Conservation (phyloP, 2,329 filamentous ascomycete species). For the Alternaria sp. region DNA sequence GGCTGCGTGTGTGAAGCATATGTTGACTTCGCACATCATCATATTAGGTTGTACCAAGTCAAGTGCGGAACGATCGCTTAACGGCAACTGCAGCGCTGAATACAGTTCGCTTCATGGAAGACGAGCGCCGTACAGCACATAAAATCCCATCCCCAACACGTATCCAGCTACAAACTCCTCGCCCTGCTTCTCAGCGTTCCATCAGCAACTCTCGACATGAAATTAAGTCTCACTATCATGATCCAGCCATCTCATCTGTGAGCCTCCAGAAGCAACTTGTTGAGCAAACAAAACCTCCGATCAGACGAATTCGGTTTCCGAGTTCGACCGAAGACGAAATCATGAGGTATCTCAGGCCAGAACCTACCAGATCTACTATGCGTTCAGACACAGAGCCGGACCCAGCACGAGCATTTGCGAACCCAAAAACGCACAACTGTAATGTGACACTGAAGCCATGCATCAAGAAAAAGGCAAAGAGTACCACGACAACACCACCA, state of each 20-base stretch:
- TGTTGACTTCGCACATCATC: not conserved
- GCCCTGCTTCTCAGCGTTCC: constrained; percentile 10
- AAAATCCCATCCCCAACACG: not conserved
- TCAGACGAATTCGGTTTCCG: not conserved
- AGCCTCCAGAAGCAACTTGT: constrained; percentile 21
- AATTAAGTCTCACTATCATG: constrained; percentile 14
- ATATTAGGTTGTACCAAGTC: not conserved
- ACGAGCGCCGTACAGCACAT: not conserved
- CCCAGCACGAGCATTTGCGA: not conserved
- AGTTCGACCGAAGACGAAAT: constrained; percentile 4
- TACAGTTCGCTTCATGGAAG: constrained; percentile 4
- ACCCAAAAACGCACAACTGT: constrained; percentile 2
- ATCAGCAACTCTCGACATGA: constrained; percentile 22
- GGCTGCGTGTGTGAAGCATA: not conserved
- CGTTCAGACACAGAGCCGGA: constrained; percentile 15
- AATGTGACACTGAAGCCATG: constrained; percentile 37
- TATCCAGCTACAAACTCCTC: not conserved
- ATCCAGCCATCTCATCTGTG: constrained; percentile 15
- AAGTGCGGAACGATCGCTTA: not conserved
- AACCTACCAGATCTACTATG: constrained; percentile 1
- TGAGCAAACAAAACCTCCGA: constrained; percentile 15
- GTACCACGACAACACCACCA: constrained; percentile 27
- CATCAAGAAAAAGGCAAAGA: constrained; percentile 39
- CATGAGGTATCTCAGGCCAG: constrained; percentile 12
- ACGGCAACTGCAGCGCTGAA: constrained; percentile 3